These are phyloP conservation scores for Nicotiana paniculata DNA, from an alignment of 257 asterid genomes.

Conservation along the genomic window DNA sequence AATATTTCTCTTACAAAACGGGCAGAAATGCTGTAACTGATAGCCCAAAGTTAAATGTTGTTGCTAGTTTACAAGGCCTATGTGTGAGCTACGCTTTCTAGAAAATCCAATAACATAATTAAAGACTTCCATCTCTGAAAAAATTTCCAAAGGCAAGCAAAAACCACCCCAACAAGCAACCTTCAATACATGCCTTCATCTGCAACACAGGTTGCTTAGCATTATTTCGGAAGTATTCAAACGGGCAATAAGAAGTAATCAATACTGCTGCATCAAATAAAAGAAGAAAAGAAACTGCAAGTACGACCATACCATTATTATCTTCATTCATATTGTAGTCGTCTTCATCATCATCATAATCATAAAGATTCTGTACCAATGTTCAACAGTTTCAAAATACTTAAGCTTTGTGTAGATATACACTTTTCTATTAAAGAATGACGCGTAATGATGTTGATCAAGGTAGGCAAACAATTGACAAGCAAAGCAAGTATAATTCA, in stretches of 20 bases:
- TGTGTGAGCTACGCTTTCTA: background rate
- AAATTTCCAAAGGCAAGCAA: background rate
- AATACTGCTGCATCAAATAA: background rate
- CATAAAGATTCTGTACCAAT: constrained; percentile 30
- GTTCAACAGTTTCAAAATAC: constrained; percentile 4
- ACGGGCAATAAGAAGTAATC: background rate
- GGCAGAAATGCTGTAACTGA: too few species aligned
- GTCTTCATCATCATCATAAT: constrained; percentile 75
- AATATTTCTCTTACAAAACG: too few species aligned
- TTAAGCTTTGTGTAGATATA: background rate
- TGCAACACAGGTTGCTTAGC: background rate
- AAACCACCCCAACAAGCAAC: background rate
- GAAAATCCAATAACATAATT: background rate
- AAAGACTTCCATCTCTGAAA: background rate
- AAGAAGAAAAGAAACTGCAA: background rate
- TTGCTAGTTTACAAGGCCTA: background rate
- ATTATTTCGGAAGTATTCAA: background rate
- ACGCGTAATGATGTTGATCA: background rate
- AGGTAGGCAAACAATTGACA: background rate
- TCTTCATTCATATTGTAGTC: constrained; percentile 57
- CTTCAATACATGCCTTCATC: background rate
- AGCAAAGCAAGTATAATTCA: background rate
- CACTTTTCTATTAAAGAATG: background rate
- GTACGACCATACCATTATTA: constrained; percentile 33
- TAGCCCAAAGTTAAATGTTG: too few species aligned